phyloP scores from a whole-genome alignment of 768 basidiomycete species.

The Termitomyces bulborhizus region DNA sequence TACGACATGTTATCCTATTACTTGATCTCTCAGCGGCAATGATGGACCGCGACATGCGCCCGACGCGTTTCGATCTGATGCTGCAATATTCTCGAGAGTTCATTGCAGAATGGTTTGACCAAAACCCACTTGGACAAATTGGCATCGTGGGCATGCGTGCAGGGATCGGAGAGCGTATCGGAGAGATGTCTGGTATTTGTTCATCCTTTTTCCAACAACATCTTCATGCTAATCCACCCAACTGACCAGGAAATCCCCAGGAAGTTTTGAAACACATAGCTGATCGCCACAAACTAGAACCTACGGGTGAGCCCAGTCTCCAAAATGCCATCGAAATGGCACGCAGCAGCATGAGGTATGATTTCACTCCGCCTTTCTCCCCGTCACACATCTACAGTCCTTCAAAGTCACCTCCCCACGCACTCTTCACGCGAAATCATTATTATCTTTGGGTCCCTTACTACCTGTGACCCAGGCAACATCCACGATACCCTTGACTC shows the following conservation, averaged over 20 bases:
- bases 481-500: constrained; percentile 92
- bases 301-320: constrained; percentile 87
- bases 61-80: constrained; percentile 87
- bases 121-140: constrained; percentile 96
- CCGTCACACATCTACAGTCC: not conserved
- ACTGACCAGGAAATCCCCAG: constrained; percentile 78
- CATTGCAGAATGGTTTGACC: constrained; percentile 96
- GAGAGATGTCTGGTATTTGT: constrained; percentile 83
- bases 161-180: constrained; percentile 84
- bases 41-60: constrained; percentile 94
- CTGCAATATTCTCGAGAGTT: constrained; percentile 90
- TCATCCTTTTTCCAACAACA: not conserved
- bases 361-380: not conserved
- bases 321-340: constrained; percentile 99
- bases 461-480: constrained; percentile 95
- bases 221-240: constrained; percentile 1
- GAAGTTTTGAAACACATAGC: constrained; percentile 86
- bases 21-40: constrained; percentile 89
- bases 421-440: constrained; percentile 96
- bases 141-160: constrained; percentile 91
- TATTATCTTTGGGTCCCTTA: constrained; percentile 90
- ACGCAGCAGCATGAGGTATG: constrained; percentile 83
- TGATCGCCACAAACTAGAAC: constrained; percentile 85
- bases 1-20: constrained; percentile 90
- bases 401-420: constrained; percentile 84